Evolutionary conservation across 2,329 filamentous ascomycete genomes (phyloP).

Genomic region (Biscogniauxia sp.): DNA sequence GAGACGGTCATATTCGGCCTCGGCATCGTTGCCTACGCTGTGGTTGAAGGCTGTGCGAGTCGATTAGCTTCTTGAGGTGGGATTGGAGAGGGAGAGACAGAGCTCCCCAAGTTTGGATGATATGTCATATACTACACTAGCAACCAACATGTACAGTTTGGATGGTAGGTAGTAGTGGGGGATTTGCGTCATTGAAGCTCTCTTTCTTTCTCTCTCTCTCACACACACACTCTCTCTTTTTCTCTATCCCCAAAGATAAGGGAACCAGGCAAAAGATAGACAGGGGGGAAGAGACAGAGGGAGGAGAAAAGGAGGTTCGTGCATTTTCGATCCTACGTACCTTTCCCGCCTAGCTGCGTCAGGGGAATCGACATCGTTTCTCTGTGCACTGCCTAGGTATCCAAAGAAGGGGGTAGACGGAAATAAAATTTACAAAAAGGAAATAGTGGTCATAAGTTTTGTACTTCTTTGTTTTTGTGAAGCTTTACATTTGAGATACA

Average conservation of each 20-base stretch:
- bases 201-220: no score
- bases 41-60: conserved; percentile 68
- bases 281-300: not conserved
- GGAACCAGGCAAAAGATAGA: not conserved
- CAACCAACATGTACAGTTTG: no score
- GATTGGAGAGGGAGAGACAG: not conserved
- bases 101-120: not conserved
- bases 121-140: no score
- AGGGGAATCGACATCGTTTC: conserved; percentile 25
- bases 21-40: conserved; percentile 61
- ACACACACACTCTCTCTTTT: no score
- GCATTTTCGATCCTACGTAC: conserved; percentile 18
- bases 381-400: conserved; percentile 3
- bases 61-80: conserved; percentile 2
- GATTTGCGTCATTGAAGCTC: not conserved
- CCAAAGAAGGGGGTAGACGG: not conserved
- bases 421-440: not conserved
- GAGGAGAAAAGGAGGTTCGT: not conserved
- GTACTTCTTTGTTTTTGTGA: not conserved
- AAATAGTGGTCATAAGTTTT: not conserved
- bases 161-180: not conserved
- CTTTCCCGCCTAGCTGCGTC: conserved; percentile 24
- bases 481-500: no score
- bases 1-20: conserved; percentile 89
- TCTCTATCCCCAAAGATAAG: not conserved